Conservation (phyloP, 441 rosid species). For the Raphanus hybrid region DNA sequence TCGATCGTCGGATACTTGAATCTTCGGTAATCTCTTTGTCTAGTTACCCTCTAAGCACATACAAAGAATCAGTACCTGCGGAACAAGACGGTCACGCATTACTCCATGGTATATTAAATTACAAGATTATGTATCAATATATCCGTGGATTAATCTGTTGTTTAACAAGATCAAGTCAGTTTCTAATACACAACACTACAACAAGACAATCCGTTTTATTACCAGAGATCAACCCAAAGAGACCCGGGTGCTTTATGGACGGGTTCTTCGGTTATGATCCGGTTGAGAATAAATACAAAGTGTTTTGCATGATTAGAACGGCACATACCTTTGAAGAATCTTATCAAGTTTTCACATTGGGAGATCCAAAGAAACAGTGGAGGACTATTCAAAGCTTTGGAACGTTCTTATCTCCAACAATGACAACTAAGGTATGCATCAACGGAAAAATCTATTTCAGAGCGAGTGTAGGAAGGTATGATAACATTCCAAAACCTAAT, state of each 20-base stretch:
- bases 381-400: not conserved
- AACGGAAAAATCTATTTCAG: not conserved
- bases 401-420: not conserved
- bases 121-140: not conserved
- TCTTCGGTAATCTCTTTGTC: not conserved
- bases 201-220: not conserved
- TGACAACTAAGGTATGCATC: not conserved
- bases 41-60: not conserved
- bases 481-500: not conserved
- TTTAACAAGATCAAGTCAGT: not conserved
- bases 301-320: not conserved
- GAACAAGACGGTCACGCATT: not conserved
- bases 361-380: constrained; percentile 2
- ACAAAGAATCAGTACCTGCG: not conserved
- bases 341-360: not conserved
- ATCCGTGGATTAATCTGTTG: not conserved
- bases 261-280: not conserved
- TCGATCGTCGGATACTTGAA: not conserved
- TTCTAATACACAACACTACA: not conserved
- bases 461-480: not conserved
- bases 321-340: not conserved
- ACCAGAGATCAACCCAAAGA: not conserved
- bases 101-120: not conserved
- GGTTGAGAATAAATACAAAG: not conserved
- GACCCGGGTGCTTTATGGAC: not conserved